Evolutionary conservation across 768 basidiomycete species (phyloP), one percentile per base, ranked within the genome.

Genomic region (Kwoniella sp.): DNA sequence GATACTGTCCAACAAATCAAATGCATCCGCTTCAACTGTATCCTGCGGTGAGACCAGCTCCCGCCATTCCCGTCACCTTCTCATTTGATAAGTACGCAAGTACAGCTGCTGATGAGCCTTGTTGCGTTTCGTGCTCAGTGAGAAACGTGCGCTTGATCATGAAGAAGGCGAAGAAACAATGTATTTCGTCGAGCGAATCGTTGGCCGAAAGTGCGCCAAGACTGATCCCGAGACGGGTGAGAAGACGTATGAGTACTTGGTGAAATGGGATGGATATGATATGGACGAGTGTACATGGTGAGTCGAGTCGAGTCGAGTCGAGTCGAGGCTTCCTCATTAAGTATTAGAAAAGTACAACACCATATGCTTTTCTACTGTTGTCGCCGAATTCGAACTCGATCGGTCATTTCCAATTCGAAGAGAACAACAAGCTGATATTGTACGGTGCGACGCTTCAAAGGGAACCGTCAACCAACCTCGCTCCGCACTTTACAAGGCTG

Each of bases 261-360:
- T 66, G 30, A 56, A 62, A 48, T 66, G 65, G 65, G 60, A 56
- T 19, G 60, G 60, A 0, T 66, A 60, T 12, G 55, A 37, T 7
- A 44, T 61, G 59, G 29, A 57, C 25, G 65, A 66, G 15, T 66
- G 58, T 22, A 66, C 65, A 3, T 66, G 65, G 65, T 66, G 30
- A 51, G 59, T 56, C 2, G 50, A 26, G 30, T 6, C n/a, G n/a
- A n/a, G n/a, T n/a, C n/a, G n/a, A n/a, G n/a, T n/a, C n/a, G n/a
- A n/a, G n/a, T n/a, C n/a, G n/a, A n/a, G n/a, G n/a, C n/a, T n/a
- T n/a, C n/a, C n/a, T n/a, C n/a, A n/a, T n/a, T n/a, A n/a, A n/a
- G n/a, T n/a, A n/a, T n/a, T n/a, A n/a, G n/a, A n/a, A n/a, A n/a
- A n/a, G n/a, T n/a, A n/a, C n/a, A n/a, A n/a, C n/a, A n/a, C n/a